Conservation (phyloP, 1,139 yeast species). For the Hyphopichia burtonii region DNA sequence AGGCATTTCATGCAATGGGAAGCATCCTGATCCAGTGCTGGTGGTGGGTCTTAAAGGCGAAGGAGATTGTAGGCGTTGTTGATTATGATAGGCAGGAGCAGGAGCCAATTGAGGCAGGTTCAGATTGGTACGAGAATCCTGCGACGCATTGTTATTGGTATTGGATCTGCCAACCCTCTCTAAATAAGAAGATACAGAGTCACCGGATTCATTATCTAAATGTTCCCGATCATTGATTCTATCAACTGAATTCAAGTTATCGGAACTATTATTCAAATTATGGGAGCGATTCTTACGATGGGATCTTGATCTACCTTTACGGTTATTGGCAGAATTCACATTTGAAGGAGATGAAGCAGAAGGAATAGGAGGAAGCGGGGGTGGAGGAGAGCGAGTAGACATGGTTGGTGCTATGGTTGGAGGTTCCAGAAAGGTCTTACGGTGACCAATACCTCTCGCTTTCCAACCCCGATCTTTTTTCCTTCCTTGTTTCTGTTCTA, state of each 20-base stretch:
- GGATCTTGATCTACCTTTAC: not conserved
- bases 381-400: not conserved
- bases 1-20: not conserved
- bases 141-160: not conserved
- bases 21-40: not conserved
- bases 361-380: not conserved
- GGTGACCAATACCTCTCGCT: not conserved
- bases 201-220: not conserved
- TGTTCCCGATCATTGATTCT: not conserved
- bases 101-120: not conserved
- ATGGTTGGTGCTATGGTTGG: not conserved
- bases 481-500: not conserved
- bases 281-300: not conserved
- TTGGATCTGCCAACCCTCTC: not conserved
- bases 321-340: not conserved
- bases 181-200: not conserved
- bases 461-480: not conserved
- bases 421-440: not conserved
- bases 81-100: not conserved
- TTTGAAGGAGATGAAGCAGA: not conserved
- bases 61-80: conserved; percentile 1
- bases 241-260: not conserved
- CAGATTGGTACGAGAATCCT: not conserved
- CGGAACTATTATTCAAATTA: not conserved
- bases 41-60: not conserved